These are phyloP conservation scores for Pleurostoma richardsiae DNA, from an alignment of 2,329 filamentous ascomycete genomes.

Conservation along the genomic window DNA sequence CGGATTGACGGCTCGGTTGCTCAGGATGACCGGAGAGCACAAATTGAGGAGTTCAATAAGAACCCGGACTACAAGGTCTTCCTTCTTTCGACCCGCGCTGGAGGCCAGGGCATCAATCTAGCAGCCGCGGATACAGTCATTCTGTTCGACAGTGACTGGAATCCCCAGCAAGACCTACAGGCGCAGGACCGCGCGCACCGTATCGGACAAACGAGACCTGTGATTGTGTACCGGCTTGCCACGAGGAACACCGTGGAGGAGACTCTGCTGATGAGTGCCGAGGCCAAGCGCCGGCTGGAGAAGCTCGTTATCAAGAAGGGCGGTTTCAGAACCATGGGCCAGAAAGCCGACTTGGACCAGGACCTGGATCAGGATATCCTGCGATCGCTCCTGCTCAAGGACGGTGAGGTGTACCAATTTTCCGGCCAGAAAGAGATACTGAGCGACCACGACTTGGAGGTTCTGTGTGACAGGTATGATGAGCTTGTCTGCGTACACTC, in stretches of 20 bases:
- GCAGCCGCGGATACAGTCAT: slow-evolving; percentile 89
- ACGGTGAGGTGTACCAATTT: slow-evolving; percentile 62
- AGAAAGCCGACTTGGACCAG: slow-evolving; percentile 50
- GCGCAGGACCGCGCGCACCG: slow-evolving; percentile 93
- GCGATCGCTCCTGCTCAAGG: slow-evolving; percentile 59
- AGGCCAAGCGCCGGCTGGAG: slow-evolving; percentile 86
- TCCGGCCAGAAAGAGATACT: slow-evolving; percentile 62
- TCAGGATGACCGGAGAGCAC: slow-evolving; percentile 63
- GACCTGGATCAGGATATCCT: slow-evolving; percentile 57
- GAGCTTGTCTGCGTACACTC: no score
- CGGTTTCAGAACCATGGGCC: slow-evolving; percentile 65
- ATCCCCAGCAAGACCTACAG: slow-evolving; percentile 94
- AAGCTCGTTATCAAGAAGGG: slow-evolving; percentile 96
- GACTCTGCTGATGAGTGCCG: slow-evolving; percentile 76
- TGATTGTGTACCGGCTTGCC: slow-evolving; percentile 88
- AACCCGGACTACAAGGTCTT: slow-evolving; percentile 68
- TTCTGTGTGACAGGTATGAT: slow-evolving; percentile 66
- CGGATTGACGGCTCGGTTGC: slow-evolving; percentile 87
- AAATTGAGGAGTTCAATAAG: slow-evolving; percentile 70
- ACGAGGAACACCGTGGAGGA: slow-evolving; percentile 94
- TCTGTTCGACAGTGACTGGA: slow-evolving; percentile 85
- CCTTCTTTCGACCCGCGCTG: slow-evolving; percentile 82
- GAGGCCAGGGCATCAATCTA: slow-evolving; percentile 93
- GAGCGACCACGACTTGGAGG: slow-evolving; percentile 69
- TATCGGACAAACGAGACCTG: slow-evolving; percentile 87